Conservation (phyloP, 345 rosid species). For the Brassica napus region Da-Ae NC_063447.1:3120501-3121000, state of each 20-base stretch:
- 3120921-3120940: conserved; percentile 32
- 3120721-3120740: conserved; percentile 45
- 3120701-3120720: too few relatives aligned
- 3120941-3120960: background rate
- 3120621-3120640: too few relatives aligned
- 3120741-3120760: conserved; percentile 48
- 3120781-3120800: conserved; percentile 67
- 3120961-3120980: background rate
- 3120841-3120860: conserved; percentile 52
- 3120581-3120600: too few relatives aligned
- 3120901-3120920: conserved; percentile 28
- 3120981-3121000: background rate
- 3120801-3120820: conserved; percentile 67
- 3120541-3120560: too few relatives aligned
- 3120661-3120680: too few relatives aligned
- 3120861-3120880: conserved; percentile 41
- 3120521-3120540: conserved; percentile 19
- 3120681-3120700: too few relatives aligned
- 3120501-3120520: too few relatives aligned
- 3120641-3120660: too few relatives aligned
- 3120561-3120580: too few relatives aligned
- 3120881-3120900: too few relatives aligned
- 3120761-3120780: conserved; percentile 54
- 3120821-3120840: conserved; percentile 58
- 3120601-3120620: too few relatives aligned